A percentile compares a stretch with the other conserved stretches of the same genome.
These are phyloP conservation scores for Ophiostoma fasciatum DNA, from an alignment of 2,329 filamentous ascomycete genomes.

Conservation along the genomic window DNA sequence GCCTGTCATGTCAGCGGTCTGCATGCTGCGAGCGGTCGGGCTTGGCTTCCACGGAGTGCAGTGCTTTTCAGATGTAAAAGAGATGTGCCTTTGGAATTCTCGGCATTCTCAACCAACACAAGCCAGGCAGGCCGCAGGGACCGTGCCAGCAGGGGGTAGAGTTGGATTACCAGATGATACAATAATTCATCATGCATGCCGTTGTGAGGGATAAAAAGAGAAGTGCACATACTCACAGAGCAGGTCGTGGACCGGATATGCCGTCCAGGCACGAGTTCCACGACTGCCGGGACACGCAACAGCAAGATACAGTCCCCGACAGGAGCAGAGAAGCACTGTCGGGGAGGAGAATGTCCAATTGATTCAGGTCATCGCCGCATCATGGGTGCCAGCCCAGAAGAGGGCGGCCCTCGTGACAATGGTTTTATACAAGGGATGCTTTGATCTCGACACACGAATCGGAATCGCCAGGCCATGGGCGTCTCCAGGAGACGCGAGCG, in stretches of 20 bases:
- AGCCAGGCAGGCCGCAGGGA: neutral
- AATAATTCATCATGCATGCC: slow-evolving; percentile 1
- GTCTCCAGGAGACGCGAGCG: slow-evolving; percentile 15
- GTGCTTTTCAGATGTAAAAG: slow-evolving; percentile 8
- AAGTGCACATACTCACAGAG: too few species aligned
- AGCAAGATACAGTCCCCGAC: too few species aligned
- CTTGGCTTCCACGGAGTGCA: too few species aligned
- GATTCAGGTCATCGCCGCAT: slow-evolving; percentile 55
- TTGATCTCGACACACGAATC: slow-evolving; percentile 44
- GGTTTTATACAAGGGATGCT: slow-evolving; percentile 47
- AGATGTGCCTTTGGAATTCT: slow-evolving; percentile 7
- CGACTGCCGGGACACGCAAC: too few species aligned
- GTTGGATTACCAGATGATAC: slow-evolving; percentile 14
- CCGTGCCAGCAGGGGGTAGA: slow-evolving; percentile 9
- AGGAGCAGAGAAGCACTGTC: slow-evolving; percentile 1
- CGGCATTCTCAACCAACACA: slow-evolving; percentile 12
- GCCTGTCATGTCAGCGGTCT: neutral
- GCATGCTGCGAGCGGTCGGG: too few species aligned
- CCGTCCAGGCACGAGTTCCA: too few species aligned
- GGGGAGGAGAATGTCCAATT: slow-evolving; percentile 36
- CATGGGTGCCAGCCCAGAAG: slow-evolving; percentile 39
- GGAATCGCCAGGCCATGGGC: slow-evolving; percentile 32
- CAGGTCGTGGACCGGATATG: too few species aligned
- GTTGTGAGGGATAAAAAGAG: neutral
- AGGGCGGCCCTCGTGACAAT: slow-evolving; percentile 52